These are phyloP conservation scores for Pseudogymnoascus sp. DNA, from an alignment of 2,329 filamentous ascomycete species.

Conservation along the genomic window DNA sequence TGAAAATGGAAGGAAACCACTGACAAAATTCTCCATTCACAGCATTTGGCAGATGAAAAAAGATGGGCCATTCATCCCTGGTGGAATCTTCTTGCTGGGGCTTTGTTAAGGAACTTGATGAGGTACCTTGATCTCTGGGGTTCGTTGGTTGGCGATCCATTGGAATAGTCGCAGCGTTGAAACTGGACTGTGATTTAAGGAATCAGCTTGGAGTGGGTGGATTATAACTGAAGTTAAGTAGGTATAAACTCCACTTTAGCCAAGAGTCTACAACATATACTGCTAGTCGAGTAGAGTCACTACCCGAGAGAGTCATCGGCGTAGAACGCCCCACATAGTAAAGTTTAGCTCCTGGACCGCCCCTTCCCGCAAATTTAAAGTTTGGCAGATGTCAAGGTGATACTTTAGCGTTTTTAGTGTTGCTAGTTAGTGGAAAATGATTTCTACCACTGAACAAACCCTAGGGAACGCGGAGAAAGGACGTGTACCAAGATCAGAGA, in stretches of 20 bases:
- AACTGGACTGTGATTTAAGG: neutral
- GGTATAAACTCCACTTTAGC: neutral
- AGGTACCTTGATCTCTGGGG: neutral
- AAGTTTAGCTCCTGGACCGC: neutral
- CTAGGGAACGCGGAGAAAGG: neutral
- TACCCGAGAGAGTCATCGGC: conserved; percentile 1
- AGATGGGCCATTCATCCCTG: conserved; percentile 13
- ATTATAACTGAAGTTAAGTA: neutral
- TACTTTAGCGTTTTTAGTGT: neutral
- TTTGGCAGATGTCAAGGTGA: neutral
- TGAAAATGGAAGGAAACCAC: conserved; percentile 30
- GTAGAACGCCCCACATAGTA: neutral
- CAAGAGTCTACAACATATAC: neutral
- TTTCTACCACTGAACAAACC: neutral
- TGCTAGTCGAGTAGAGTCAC: neutral
- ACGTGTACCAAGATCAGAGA: neutral
- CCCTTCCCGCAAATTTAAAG: neutral
- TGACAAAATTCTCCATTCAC: conserved; percentile 32
- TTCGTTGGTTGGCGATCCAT: neutral
- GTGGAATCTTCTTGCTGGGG: neutral
- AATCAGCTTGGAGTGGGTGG: neutral
- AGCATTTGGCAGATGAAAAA: conserved; percentile 30
- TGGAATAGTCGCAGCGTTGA: neutral
- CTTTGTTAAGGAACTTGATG: neutral
- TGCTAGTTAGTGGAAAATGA: no score